Evolutionary conservation across 371 early-diverging fungal genomes (phyloP).

Genomic region (Batkoa obscura): DNA sequence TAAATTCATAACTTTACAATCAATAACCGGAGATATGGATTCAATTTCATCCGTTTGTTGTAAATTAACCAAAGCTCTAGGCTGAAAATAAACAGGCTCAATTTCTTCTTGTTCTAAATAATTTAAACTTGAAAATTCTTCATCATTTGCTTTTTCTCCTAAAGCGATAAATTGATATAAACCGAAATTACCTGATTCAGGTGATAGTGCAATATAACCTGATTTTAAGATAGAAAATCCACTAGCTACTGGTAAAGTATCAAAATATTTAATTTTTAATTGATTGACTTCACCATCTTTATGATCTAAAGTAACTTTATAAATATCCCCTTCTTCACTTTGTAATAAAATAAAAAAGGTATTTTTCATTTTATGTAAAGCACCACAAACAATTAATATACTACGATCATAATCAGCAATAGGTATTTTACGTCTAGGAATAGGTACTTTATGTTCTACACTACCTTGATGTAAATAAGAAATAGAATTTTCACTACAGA

Average conservation of each 20-base stretch:
- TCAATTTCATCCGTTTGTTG: conserved; percentile 77
- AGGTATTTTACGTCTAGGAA: conserved; percentile 68
- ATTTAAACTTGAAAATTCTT: conserved; percentile 51
- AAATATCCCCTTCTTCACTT: conserved; percentile 86
- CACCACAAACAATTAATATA: conserved; percentile 55
- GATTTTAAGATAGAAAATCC: conserved; percentile 73
- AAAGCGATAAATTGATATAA: conserved; percentile 83
- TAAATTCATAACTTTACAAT: conserved; percentile 53
- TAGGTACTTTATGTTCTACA: conserved; percentile 49
- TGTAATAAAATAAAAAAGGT: conserved; percentile 81
- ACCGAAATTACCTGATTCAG: conserved; percentile 82
- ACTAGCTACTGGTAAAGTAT: conserved; percentile 69
- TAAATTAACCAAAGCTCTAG: conserved; percentile 64
- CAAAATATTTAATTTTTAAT: conserved; percentile 80
- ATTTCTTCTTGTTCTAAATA: conserved; percentile 24
- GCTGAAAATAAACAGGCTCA: conserved; percentile 51
- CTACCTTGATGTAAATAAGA: conserved; percentile 65
- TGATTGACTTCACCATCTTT: conserved; percentile 37
- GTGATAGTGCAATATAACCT: conserved; percentile 82
- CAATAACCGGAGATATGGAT: conserved; percentile 19
- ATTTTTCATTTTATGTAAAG: conserved; percentile 75
- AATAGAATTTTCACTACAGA: conserved; percentile 77
- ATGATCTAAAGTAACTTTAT: conserved; percentile 79
- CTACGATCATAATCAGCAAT: conserved; percentile 38
- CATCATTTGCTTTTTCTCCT: conserved; percentile 73